These are phyloP conservation scores for Pyrus communis DNA, from an alignment of 306 rosid species.

Conservation along the genomic window DNA sequence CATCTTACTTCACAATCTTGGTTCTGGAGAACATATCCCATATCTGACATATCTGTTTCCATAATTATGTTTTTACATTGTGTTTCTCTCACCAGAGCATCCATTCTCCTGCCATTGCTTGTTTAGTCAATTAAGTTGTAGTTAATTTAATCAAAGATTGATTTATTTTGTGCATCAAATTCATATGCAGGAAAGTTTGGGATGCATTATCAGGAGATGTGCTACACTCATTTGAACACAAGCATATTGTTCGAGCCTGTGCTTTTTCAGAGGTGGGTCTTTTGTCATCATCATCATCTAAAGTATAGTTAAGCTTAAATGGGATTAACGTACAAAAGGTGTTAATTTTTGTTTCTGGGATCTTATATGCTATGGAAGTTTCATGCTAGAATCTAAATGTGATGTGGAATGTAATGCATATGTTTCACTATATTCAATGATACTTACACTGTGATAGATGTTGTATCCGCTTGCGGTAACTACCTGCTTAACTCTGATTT, in stretches of 20 bases:
- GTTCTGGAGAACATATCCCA: background rate
- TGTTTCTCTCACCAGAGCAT: background rate
- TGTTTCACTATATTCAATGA: background rate
- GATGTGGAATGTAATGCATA: background rate
- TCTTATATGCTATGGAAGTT: background rate
- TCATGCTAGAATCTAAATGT: background rate
- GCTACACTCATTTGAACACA: constrained; percentile 90
- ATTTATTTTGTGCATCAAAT: constrained; percentile 10
- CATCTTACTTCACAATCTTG: background rate
- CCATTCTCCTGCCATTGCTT: background rate
- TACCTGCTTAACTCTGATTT: background rate
- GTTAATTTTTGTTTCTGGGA: background rate
- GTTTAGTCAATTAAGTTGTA: background rate
- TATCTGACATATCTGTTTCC: background rate
- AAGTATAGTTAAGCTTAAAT: background rate
- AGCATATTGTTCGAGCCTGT: constrained; percentile 97
- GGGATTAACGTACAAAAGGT: background rate
- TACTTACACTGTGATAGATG: background rate
- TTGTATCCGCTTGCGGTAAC: background rate
- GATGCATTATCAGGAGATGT: constrained; percentile 93
- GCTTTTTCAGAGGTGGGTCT: constrained; percentile 78
- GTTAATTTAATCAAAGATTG: background rate
- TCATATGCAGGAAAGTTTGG: constrained; percentile 83
- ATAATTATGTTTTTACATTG: background rate
- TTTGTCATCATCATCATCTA: background rate